A percentile compares a stretch with the other conserved stretches of the same genome.
These are phyloP conservation scores for Anaeromyces robustus DNA, from an alignment of 192 early-diverging fungal species.

Conservation along the genomic window DNA sequence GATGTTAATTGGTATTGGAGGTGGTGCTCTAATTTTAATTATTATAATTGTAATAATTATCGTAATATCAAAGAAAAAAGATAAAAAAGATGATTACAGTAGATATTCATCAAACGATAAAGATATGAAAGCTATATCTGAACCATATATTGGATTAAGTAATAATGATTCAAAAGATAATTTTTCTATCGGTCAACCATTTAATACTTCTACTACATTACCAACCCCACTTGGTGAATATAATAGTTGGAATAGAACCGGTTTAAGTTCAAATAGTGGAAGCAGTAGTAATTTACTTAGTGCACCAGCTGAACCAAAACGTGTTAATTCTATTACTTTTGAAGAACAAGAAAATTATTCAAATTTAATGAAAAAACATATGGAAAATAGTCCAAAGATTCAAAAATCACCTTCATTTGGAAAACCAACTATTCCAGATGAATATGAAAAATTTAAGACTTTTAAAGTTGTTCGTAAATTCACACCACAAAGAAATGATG, in stretches of 20 bases:
- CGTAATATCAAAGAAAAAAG: neutral
- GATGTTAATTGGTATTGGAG: neutral
- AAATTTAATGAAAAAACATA: neutral
- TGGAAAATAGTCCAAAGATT: neutral
- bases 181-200: neutral
- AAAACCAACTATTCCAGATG: neutral
- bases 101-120: neutral
- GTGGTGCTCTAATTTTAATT: neutral
- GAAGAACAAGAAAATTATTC: neutral
- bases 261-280: no score
- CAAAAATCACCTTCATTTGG: neutral
- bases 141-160: neutral
- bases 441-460: neutral
- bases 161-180: neutral
- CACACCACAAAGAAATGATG: neutral
- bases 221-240: neutral
- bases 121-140: neutral
- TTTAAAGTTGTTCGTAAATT: neutral
- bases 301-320: neutral
- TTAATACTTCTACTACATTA: neutral
- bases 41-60: neutral
- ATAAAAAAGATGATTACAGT: neutral
- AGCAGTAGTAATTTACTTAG: no score
- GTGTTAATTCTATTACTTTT: neutral
- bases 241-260: neutral